Evolutionary conservation across 73 alveolate species (phyloP), one percentile per base, ranked within the genome.

Genomic region (Stentor coeruleus): DNA sequence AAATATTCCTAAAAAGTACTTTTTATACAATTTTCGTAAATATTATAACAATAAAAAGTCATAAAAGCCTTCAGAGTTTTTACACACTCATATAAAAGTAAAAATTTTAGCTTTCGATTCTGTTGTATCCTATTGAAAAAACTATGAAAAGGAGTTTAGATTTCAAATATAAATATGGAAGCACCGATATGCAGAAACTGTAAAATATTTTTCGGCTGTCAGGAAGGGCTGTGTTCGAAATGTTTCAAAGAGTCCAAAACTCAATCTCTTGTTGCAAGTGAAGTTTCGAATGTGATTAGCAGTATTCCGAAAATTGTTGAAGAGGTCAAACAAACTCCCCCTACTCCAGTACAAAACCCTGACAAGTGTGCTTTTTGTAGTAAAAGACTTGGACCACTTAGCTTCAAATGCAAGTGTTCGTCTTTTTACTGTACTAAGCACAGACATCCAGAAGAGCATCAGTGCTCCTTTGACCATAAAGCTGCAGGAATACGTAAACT

Each of bases 181-280:
- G n/a, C 79, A 1, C 79, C n/a, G 11, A 66, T 66, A 26, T 66
- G 79, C 39, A 20, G 79, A 26, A 66, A 26, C 37, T 66, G 79
- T 33, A 66, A 66, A 66, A 40, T 20, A 31, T 66, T 66, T 66
- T 66, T 66, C 37, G 79, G 79, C 11, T 66, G 79, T 31, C 79
- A 66, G 33, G 79, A 66, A 14, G 79, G 79, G 36, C 79, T 66
- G n/a, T 66, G 79, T 40, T 66, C 79, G 42, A 66, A 66, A 33
- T 66, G 79, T 31, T 66, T 66, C 37, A 20, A 33, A 66, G 66
- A 49, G 28, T 49, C 66, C 6, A 49, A 49, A n/a, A n/a, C n/a
- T n/a, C n/a, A n/a, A n/a, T n/a, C n/a, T n/a, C 66, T 49, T 20
- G 28, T 11, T 49, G 28, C 66, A 20, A 11, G 66, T 49, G 28